A percentile compares a stretch with the other conserved stretches of the same genome.
Conservation (phyloP, 257 asterid genomes). For the Solanum okadae region DNA sequence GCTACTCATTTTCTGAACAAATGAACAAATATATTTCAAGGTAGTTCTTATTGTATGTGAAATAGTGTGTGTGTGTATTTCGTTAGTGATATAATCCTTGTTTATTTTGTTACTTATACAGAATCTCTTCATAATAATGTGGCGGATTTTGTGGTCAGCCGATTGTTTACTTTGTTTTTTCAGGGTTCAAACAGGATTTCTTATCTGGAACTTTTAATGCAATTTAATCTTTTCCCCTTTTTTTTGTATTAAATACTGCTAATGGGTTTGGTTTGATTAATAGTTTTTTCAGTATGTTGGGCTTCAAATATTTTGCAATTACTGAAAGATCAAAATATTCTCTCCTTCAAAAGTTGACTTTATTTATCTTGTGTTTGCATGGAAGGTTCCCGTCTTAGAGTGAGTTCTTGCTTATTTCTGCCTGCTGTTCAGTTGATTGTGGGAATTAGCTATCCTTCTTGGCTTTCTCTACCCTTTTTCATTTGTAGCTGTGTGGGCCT, state of each 20-base stretch:
- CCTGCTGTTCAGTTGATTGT: conserved; percentile 92
- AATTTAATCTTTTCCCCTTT: neutral
- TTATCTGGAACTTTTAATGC: neutral
- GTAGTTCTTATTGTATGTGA: neutral
- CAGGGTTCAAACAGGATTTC: neutral
- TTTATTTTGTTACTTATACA: neutral
- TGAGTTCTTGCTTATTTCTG: conserved; percentile 82
- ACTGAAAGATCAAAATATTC: neutral
- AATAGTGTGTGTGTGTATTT: neutral
- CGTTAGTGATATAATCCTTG: neutral
- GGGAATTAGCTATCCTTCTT: conserved; percentile 96
- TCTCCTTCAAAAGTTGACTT: neutral
- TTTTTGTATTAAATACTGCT: neutral
- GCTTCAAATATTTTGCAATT: neutral
- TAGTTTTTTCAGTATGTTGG: neutral
- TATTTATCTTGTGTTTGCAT: conserved; percentile 8
- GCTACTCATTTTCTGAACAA: neutral
- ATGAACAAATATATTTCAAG: neutral
- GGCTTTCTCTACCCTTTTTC: conserved; percentile 95
- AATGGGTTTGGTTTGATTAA: neutral
- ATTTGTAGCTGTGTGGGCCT: conserved; percentile 93
- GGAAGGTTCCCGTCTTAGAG: conserved; percentile 91
- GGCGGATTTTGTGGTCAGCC: neutral
- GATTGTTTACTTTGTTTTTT: neutral
- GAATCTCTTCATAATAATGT: neutral